Base-by-base conservation (phyloP, 2,329 filamentous ascomycete genomes). In the Mollisia scopiformis region DNA sequence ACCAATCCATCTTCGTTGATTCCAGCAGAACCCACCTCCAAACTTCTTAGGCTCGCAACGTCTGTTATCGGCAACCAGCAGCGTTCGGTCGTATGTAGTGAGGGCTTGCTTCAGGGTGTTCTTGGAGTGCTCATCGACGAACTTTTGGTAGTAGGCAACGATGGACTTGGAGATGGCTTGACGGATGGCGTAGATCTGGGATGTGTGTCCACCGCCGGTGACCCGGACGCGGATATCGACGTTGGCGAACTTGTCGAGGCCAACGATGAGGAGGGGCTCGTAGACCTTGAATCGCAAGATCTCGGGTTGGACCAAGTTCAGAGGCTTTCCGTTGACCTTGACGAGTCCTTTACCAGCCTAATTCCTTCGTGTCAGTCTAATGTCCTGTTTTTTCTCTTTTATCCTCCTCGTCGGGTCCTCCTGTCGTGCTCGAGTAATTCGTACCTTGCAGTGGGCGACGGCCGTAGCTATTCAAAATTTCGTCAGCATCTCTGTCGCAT, bases 251-350 rank as follows among this genome's bases (percentile, higher is more conserved):
- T 97, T 98, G 85, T 99, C 95, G 76, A 96, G 88, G 74, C 95
- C 95, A 78, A 98, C 88, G 78, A 99, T 91, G 75, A 99, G 89
- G 81, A 99, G 84, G 75, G 95, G 95, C 85, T 99, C 95, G 89
- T 99, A 99, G 83, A 98, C 93, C 91, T 97, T 98, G 90, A 96
- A 97, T 81, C 95, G 91, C 77, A 99, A 88, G 82, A 97, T 89
- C 84, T 97, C 91, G 75, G 95, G 93, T 85, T 97, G 91, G 75
- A 97, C 91, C 76, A 98, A 91, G 77, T 85, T 85, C 76, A 99
- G 89, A 76, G 95, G 95, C 80, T 92, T 91, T 83, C 95, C 95
- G 87, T 98, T 99, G 83, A 97, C 95, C 87, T 96, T 97, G 84
- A 99, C 88, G 76, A 98, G 89, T 81, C 95, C 95, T 80, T 90